A percentile compares a stretch with the other conserved stretches of the same genome.
Conservation (phyloP, 805 yeast genomes). For the Blastobotrys muscicola region DNA sequence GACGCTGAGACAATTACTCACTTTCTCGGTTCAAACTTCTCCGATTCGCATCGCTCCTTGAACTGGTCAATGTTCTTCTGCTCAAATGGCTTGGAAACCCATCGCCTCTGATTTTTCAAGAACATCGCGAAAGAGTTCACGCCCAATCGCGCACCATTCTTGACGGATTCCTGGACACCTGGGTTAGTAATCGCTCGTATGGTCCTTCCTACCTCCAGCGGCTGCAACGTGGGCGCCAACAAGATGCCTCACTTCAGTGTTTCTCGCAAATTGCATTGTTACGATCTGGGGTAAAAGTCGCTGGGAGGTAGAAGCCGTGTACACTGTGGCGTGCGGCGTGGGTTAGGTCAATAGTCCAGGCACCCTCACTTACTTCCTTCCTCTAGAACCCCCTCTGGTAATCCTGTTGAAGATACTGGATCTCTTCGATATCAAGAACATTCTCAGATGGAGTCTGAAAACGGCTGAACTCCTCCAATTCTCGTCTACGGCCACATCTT, state of each 20-base stretch:
- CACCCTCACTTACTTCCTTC: no score
- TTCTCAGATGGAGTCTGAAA: no score
- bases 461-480: no score
- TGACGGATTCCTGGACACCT: slow-evolving; percentile 55
- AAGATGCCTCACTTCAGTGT: slow-evolving; percentile 3
- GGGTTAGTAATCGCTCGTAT: not conserved
- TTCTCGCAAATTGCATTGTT: not conserved
- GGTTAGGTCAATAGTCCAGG: no score
- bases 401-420: no score
- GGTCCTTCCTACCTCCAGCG: slow-evolving; percentile 43
- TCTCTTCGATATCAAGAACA: no score
- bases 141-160: slow-evolving; percentile 45
- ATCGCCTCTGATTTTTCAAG: slow-evolving; percentile 79
- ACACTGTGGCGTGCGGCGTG: slow-evolving; percentile 2
- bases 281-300: slow-evolving; percentile 4
- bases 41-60: slow-evolving; percentile 48
- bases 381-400: no score
- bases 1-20: slow-evolving; percentile 4
- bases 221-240: slow-evolving; percentile 89
- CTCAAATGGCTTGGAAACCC: slow-evolving; percentile 76
- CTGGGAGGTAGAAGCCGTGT: slow-evolving; percentile 4
- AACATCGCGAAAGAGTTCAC: slow-evolving; percentile 87
- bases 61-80: slow-evolving; percentile 61
- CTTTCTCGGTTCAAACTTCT: slow-evolving; percentile 60
- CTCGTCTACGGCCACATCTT: no score